Evolutionary conservation across 2,329 filamentous ascomycete species (phyloP), one percentile per base, ranked within the genome.

Genomic region (Huntiella omanensis): DNA sequence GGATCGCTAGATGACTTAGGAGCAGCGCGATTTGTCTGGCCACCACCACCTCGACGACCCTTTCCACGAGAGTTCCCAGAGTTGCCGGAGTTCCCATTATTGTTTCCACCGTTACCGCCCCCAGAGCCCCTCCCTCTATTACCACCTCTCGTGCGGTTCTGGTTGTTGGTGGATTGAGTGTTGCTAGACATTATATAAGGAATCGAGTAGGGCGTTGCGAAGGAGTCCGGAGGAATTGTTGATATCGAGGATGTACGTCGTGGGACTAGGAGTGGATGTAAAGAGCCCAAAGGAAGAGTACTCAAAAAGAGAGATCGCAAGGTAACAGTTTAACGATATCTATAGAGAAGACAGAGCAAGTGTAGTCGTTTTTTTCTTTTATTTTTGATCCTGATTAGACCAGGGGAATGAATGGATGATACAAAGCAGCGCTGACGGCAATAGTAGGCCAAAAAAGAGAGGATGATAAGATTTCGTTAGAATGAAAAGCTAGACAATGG

Each of bases 101-200:
- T 28, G 10, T 7, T 28, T 12, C 39, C 39, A 19, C 39, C 2
- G 39, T 41, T 41, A n/a, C 32, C 40, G 12, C 40, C 40, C 17
- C 32, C 34, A n/a, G 34, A 36, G 11, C 34, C 12, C 12, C 34
- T 15, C 7, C 34, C 34, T 36, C 11, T 36, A 16, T 36, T 36
- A 16, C 34, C 34, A 36, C 34, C 34, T 13, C 34, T 32, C 5
- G 40, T 16, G 15, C 40, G 40, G 28, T 17, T 17, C 17, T 43
- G 40, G 16, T 16, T 32, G n/a, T 7, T 33, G 28, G 32, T 28
- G 17, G 32, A 34, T 16, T 46, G 48, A 33, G 39, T 43, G 36
- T 46, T 35, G 28, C 43, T 37, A 46, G 43, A 12, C 48, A 49
- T 49, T 15, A 13, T 34, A 5, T 22, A n/a, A 10, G 6, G 22